phyloP scores from a whole-genome alignment of 331 rosid species.

The Prunus yedoensis region DNA sequence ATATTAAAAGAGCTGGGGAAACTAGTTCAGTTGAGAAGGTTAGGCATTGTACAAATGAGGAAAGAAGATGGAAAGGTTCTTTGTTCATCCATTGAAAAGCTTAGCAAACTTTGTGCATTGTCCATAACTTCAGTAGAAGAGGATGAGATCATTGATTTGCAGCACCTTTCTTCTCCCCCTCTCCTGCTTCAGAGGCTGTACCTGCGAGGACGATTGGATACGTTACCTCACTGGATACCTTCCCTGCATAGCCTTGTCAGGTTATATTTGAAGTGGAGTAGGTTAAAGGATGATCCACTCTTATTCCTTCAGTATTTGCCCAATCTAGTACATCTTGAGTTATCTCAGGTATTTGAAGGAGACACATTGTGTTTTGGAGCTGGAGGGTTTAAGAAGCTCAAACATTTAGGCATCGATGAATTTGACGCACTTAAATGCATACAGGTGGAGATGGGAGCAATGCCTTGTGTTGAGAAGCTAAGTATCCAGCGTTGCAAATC shows the following conservation, averaged over 20 bases:
- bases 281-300: slow-evolving; percentile 46
- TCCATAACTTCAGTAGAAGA: slow-evolving; percentile 38
- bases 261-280: slow-evolving; percentile 48
- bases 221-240: slow-evolving; percentile 50
- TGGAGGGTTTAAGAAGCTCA: slow-evolving; percentile 42
- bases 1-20: slow-evolving; percentile 12
- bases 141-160: slow-evolving; percentile 10
- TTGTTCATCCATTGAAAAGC: slow-evolving; percentile 40
- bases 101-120: slow-evolving; percentile 40
- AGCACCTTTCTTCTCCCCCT: slow-evolving; percentile 45
- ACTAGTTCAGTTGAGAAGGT: slow-evolving; percentile 27
- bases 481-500: slow-evolving; percentile 42
- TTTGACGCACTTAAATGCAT: slow-evolving; percentile 43
- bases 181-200: slow-evolving; percentile 49
- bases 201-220: slow-evolving; percentile 42
- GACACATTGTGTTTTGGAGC: slow-evolving; percentile 10
- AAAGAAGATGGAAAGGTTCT: slow-evolving; percentile 43
- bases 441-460: slow-evolving; percentile 41
- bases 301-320: slow-evolving; percentile 48
- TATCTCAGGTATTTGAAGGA: slow-evolving; percentile 42
- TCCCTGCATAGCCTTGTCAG: slow-evolving; percentile 37
- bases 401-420: slow-evolving; percentile 41
- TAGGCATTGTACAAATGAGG: slow-evolving; percentile 14
- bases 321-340: slow-evolving; percentile 48
- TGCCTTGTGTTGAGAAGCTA: slow-evolving; percentile 47